Evolutionary conservation across 805 yeast species (phyloP).

Genomic region (Pichia phayaonensis): DNA sequence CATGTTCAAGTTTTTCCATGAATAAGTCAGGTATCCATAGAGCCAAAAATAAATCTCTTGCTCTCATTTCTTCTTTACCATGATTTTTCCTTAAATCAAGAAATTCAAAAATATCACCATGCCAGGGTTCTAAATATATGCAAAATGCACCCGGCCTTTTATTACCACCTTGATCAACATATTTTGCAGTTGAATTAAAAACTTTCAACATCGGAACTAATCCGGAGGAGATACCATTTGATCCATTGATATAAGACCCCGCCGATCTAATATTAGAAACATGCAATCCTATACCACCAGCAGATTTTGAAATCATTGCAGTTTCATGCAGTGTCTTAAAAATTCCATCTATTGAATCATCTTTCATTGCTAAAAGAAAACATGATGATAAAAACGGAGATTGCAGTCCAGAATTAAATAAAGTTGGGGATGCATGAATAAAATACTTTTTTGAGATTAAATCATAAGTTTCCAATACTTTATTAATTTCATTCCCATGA

Average conservation of each 20-base stretch:
- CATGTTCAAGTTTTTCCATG: conserved; percentile 79
- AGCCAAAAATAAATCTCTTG: conserved; percentile 89
- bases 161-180: conserved; percentile 98
- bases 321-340: conserved; percentile 81
- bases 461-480: conserved; percentile 74
- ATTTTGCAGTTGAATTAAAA: conserved; percentile 91
- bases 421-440: conserved; percentile 93
- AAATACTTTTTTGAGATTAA: conserved; percentile 82
- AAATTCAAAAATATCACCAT: conserved; percentile 81
- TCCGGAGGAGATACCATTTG: conserved; percentile 90
- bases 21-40: conserved; percentile 93
- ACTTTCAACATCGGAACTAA: conserved; percentile 94
- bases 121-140: conserved; percentile 95
- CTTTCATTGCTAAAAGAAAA: conserved; percentile 84
- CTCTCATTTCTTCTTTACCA: conserved; percentile 90
- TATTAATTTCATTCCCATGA: conserved; percentile 59
- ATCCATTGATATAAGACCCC: conserved; percentile 84
- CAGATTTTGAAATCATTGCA: conserved; percentile 86
- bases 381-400: conserved; percentile 84
- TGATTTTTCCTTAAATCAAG: conserved; percentile 85
- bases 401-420: conserved; percentile 89
- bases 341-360: conserved; percentile 93
- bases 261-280: conserved; percentile 79
- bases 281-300: conserved; percentile 94
- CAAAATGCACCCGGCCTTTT: conserved; percentile 98